Evolutionary conservation across 2,329 filamentous ascomycete genomes (phyloP).

Genomic region (Alternaria sp.): DNA sequence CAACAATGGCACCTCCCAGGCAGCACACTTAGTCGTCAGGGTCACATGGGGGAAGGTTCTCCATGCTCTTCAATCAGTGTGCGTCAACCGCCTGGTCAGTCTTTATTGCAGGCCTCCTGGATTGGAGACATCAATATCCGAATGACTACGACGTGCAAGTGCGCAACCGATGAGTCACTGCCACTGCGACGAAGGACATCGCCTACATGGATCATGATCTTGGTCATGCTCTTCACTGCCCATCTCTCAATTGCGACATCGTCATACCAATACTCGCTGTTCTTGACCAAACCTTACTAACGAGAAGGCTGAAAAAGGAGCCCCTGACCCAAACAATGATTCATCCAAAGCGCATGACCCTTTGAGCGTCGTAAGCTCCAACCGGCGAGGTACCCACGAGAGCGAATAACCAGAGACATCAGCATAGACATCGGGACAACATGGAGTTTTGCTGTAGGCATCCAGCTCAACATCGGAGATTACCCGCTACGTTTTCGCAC

Average conservation of each 20-base stretch:
- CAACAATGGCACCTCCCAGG: neutral
- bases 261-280: neutral
- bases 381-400: neutral
- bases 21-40: neutral
- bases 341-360: conserved; percentile 7
- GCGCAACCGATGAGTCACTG: neutral
- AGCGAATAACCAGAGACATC: neutral
- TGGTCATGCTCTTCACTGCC: neutral
- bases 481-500: conserved; percentile 7
- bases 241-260: neutral
- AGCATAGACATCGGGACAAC: neutral
- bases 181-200: neutral
- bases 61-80: neutral
- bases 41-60: neutral
- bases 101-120: neutral
- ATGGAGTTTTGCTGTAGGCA: conserved; percentile 8
- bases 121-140: neutral
- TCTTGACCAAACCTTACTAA: neutral
- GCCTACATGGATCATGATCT: neutral
- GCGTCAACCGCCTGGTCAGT: neutral
- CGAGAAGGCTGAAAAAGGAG: neutral
- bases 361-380: conserved; percentile 6
- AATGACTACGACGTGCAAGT: neutral
- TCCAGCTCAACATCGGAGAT: conserved; percentile 3
- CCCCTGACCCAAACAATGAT: neutral